Conservation (phyloP, 345 rosid genomes). For the Dipteronia sinensis region DNA sequence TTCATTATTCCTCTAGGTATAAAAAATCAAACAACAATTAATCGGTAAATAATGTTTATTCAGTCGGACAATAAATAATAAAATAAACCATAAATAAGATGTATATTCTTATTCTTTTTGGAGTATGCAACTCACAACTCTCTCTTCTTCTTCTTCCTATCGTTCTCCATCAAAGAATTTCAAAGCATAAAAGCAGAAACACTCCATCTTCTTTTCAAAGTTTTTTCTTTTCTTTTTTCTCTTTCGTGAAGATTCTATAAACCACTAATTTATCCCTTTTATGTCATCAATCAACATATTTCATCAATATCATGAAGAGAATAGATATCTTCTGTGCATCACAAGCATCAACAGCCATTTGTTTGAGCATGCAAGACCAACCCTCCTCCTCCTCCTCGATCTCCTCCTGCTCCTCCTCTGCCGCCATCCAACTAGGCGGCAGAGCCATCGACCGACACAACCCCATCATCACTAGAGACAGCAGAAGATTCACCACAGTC, state of each 20-base stretch:
- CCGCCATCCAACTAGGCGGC: slow-evolving; percentile 44
- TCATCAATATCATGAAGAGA: slow-evolving; percentile 36
- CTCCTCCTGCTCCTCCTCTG: slow-evolving; percentile 24
- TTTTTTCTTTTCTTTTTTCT: slow-evolving; percentile 15
- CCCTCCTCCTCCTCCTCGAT: slow-evolving; percentile 31
- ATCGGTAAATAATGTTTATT: no score
- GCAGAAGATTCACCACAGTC: slow-evolving; percentile 46
- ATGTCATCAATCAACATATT: slow-evolving; percentile 12
- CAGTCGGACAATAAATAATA: no score
- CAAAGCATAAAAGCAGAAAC: slow-evolving; percentile 27
- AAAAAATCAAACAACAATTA: no score
- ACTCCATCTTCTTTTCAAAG: slow-evolving; percentile 25
- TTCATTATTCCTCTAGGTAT: no score
- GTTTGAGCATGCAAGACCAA: slow-evolving; percentile 57
- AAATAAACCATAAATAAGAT: neutral
- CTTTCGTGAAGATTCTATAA: slow-evolving; percentile 34
- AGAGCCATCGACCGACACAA: slow-evolving; percentile 86
- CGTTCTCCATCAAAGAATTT: neutral
- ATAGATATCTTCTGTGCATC: slow-evolving; percentile 77
- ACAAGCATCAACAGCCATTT: slow-evolving; percentile 78
- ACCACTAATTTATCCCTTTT: slow-evolving; percentile 17
- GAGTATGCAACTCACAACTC: neutral
- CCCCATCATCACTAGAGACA: slow-evolving; percentile 70
- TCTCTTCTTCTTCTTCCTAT: neutral
- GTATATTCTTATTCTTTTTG: neutral